A percentile compares a stretch with the other conserved stretches of the same genome.
Evolutionary conservation across 495 filamentous ascomycete species (phyloP).

Genomic region (Penicillium flavigenum): DNA sequence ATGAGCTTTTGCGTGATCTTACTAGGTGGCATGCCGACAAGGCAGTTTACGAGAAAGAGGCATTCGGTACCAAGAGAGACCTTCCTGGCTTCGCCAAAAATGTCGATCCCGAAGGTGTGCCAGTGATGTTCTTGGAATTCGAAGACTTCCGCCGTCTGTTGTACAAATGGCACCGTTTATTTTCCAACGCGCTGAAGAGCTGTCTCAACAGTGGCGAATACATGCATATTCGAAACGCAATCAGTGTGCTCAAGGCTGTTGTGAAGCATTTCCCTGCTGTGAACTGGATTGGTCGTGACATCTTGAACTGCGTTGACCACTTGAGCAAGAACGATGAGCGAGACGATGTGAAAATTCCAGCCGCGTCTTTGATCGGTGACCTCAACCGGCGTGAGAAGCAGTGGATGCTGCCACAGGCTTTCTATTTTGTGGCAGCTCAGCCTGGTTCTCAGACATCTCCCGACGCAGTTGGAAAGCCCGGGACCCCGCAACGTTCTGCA

Average conservation of each 20-base stretch:
- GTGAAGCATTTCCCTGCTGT: conserved; percentile 80
- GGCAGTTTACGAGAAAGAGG: conserved; percentile 74
- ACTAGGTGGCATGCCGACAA: conserved; percentile 80
- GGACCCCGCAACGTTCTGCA: conserved; percentile 38
- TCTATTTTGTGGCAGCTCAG: conserved; percentile 44
- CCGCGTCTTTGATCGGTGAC: conserved; percentile 78
- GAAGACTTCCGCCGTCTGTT: conserved; percentile 83
- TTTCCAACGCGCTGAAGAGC: conserved; percentile 70
- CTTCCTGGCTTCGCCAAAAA: conserved; percentile 69
- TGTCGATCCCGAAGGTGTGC: conserved; percentile 60
- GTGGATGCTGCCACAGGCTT: conserved; percentile 86
- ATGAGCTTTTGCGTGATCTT: conserved; percentile 74
- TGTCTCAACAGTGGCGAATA: conserved; percentile 83
- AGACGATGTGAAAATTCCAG: conserved; percentile 87
- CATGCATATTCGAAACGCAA: conserved; percentile 97
- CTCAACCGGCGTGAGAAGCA: conserved; percentile 73
- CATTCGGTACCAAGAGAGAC: conserved; percentile 60
- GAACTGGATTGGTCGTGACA: conserved; percentile 78
- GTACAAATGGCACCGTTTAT: conserved; percentile 83
- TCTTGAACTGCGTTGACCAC: conserved; percentile 64
- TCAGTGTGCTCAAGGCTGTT: conserved; percentile 81
- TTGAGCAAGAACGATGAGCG: conserved; percentile 68
- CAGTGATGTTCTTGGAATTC: conserved; percentile 68
- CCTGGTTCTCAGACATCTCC: conserved; percentile 20
- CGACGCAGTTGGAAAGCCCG: conserved; percentile 35